A percentile compares a stretch with the other conserved stretches of the same genome.
These are phyloP conservation scores for Scalesia atractyloides DNA, from an alignment of 129 eudicot genomes.

Conservation along the genomic window DNA sequence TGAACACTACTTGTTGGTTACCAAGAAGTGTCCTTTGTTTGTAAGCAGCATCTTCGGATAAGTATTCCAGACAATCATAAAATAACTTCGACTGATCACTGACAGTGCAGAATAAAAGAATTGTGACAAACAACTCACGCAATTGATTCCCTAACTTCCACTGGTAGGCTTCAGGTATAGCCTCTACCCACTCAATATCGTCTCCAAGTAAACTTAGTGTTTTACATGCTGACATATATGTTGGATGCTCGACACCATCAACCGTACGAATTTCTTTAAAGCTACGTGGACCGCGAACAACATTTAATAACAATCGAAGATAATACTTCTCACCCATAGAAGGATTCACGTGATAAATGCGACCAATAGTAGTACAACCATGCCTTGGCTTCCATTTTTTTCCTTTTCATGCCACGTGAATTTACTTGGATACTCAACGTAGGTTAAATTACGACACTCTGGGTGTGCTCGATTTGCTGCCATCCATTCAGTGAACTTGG, in stretches of 20 bases:
- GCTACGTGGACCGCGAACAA: no score
- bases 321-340: conserved; percentile 1
- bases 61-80: not conserved
- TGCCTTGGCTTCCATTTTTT: no score
- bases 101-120: not conserved
- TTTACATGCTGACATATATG: not conserved
- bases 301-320: not conserved
- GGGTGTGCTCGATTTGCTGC: no score
- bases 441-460: no score
- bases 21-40: not conserved
- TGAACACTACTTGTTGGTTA: not conserved
- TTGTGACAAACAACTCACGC: not conserved
- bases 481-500: no score
- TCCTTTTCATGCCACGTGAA: no score
- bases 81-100: not conserved
- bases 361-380: not conserved
- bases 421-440: no score
- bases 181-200: not conserved
- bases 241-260: not conserved
- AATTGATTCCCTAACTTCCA: not conserved
- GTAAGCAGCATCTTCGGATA: not conserved
- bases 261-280: no score
- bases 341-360: not conserved
- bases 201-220: not conserved
- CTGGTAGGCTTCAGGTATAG: not conserved